A percentile compares a stretch with the other conserved stretches of the same genome.
phyloP scores from a whole-genome alignment of 2,329 filamentous ascomycete genomes.

The Ophiocordyceps robertsii region DNA sequence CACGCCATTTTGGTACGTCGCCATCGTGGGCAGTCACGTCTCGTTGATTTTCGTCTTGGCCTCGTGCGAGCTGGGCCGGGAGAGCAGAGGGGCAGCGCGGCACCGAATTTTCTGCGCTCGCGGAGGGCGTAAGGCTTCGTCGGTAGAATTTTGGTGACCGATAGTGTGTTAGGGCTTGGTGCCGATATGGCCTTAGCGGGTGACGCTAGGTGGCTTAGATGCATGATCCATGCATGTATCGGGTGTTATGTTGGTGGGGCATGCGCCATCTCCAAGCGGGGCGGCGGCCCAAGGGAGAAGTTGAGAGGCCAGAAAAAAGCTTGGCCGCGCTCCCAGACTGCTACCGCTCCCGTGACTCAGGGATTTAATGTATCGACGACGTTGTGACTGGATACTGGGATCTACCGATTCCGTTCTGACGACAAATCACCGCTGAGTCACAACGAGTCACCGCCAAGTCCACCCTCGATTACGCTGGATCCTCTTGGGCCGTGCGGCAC shows the following conservation, averaged over 20 bases:
- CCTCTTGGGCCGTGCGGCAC: background rate
- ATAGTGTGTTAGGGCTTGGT: constrained; percentile 22
- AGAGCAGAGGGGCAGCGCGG: constrained; percentile 8
- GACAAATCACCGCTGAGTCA: background rate
- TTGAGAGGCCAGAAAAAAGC: background rate
- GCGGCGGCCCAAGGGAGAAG: constrained; percentile 2
- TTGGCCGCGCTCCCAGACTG: too few species aligned
- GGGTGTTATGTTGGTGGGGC: constrained; percentile 9
- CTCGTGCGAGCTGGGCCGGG: constrained; percentile 12
- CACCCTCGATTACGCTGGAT: too few species aligned
- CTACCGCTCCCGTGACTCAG: too few species aligned
- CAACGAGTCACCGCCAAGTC: background rate
- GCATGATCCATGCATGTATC: constrained; percentile 14
- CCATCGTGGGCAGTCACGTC: constrained; percentile 30
- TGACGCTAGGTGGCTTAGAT: constrained; percentile 9
- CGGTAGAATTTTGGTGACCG: constrained; percentile 19
- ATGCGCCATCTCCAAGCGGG: constrained; percentile 12
- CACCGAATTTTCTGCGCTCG: constrained; percentile 21
- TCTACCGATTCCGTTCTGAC: background rate
- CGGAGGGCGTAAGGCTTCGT: constrained; percentile 9
- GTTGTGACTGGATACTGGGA: background rate
- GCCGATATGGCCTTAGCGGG: constrained; percentile 13
- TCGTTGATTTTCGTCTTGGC: constrained; percentile 14
- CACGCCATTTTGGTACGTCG: constrained; percentile 47
- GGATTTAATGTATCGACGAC: too few species aligned